Evolutionary conservation across 2,329 filamentous ascomycete species (phyloP), one percentile per base, ranked within the genome.

Genomic region (Metarhizium humberi): DNA sequence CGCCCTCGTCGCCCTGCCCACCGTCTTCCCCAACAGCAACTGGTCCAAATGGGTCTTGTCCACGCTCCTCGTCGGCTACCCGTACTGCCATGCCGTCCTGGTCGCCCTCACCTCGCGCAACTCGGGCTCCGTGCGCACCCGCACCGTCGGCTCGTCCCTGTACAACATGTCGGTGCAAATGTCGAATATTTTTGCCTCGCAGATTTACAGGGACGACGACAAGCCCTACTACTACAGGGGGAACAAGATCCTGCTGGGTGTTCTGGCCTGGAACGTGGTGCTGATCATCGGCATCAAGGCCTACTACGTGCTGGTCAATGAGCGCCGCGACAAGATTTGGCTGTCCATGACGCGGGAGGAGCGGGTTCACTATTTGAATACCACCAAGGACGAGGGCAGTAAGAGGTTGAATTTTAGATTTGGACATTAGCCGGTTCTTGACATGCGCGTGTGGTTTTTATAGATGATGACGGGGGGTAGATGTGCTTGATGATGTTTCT

Each of bases 21-120:
- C 60, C 1, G 55, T 43, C 3, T 56, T 56, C 11, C n/a, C 54
- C 46, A 56, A 56, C 47, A 56, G 65, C 29, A 61, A 64, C 32
- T 72, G 68, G 69, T 62, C 62, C 1, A 62, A 63, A 43, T 71
- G 67, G 62, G 62, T 61, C 6, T 60, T 71, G 18, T 65, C 70
- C 50, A 66, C 67, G 0, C 51, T 71, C 2, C 61, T 73, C 8
- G 60, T 72, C 6, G 67, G 68, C 3, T 67, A 66, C 45, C 70
- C 70, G 0, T 70, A 56, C 46, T 56, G 54, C n/a, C 54, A 56
- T 30, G 54, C 54, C 5, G 76, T 83, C 20, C 70, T 80, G 43
- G 81, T 83, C 0, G 80, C 78, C 0, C 78, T 80, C 67, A 79
- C 76, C 0, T 80, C 77, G 2, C 74, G 79, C 49, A 85, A 85